A percentile compares a stretch with the other conserved stretches of the same genome.
phyloP scores from a whole-genome alignment of 805 yeast genomes.

The Ogataea methylovora region DNA sequence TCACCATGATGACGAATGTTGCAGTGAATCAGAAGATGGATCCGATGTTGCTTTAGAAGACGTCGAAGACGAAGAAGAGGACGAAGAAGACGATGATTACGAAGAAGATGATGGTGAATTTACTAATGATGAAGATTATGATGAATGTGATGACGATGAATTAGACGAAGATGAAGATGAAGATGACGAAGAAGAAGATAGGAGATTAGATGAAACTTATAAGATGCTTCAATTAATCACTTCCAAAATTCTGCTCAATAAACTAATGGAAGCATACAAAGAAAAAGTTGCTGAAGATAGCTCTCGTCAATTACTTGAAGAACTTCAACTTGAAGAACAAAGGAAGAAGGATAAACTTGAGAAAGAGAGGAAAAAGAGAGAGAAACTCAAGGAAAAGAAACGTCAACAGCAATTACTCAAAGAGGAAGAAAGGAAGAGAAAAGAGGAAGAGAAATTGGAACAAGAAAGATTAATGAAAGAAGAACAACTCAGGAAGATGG shows the following conservation, averaged over 20 bases:
- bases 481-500: constrained; percentile 33
- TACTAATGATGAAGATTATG: constrained; percentile 9
- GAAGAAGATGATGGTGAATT: constrained; percentile 12
- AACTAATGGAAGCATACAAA: constrained; percentile 68
- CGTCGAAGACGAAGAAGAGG: constrained; percentile 13
- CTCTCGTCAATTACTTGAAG: constrained; percentile 52
- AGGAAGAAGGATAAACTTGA: constrained; percentile 60
- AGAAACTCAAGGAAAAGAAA: constrained; percentile 66
- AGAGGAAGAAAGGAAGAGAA: constrained; percentile 51
- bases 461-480: constrained; percentile 32
- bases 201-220: constrained; percentile 69
- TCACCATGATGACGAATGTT: constrained; percentile 3
- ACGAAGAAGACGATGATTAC: constrained; percentile 13
- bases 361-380: constrained; percentile 57
- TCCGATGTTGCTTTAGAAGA: too few relatives aligned
- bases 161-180: constrained; percentile 32
- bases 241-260: constrained; percentile 66
- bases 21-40: too few relatives aligned
- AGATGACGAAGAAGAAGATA: constrained; percentile 46
- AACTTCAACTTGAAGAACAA: constrained; percentile 61
- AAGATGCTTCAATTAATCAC: constrained; percentile 74
- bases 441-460: constrained; percentile 48
- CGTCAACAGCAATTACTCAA: constrained; percentile 52
- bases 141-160: constrained; percentile 10
- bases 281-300: constrained; percentile 76